phyloP scores from a whole-genome alignment of 495 filamentous ascomycete genomes.

The Pseudotulostoma volvatum region DNA sequence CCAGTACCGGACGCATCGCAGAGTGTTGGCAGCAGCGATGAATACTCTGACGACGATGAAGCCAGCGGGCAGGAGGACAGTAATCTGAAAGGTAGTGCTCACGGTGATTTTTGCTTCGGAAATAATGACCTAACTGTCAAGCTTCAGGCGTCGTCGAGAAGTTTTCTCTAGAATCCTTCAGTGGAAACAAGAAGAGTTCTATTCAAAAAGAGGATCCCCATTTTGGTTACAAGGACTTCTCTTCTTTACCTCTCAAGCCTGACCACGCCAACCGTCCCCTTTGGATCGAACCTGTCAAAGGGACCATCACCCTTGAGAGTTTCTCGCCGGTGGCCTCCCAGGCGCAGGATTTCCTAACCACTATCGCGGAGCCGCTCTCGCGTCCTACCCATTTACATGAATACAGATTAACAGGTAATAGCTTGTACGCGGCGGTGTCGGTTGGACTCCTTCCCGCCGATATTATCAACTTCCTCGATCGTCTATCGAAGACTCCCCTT shows the following conservation, averaged over 20 bases:
- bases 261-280: slow-evolving; percentile 80
- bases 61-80: slow-evolving; percentile 22
- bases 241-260: slow-evolving; percentile 61
- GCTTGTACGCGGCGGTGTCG: slow-evolving; percentile 86
- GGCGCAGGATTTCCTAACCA: slow-evolving; percentile 88
- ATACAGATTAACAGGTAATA: slow-evolving; percentile 80
- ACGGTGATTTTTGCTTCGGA: slow-evolving; percentile 1
- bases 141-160: slow-evolving; percentile 42
- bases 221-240: slow-evolving; percentile 65
- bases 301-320: slow-evolving; percentile 85
- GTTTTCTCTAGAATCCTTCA: slow-evolving; percentile 41
- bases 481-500: slow-evolving; percentile 71
- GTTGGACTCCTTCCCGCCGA: slow-evolving; percentile 76
- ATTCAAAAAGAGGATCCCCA: slow-evolving; percentile 28
- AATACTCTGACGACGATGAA: slow-evolving; percentile 47
- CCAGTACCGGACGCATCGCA: slow-evolving; percentile 50
- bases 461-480: slow-evolving; percentile 75
- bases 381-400: slow-evolving; percentile 81
- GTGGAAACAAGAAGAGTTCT: slow-evolving; percentile 21
- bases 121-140: neutral
- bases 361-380: slow-evolving; percentile 84
- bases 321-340: slow-evolving; percentile 73
- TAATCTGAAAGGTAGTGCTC: slow-evolving; percentile 32
- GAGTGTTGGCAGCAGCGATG: slow-evolving; percentile 52
- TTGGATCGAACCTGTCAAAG: slow-evolving; percentile 76